Base-by-base conservation (phyloP, 495 filamentous ascomycete species). In the Annulohypoxylon nitens region DNA sequence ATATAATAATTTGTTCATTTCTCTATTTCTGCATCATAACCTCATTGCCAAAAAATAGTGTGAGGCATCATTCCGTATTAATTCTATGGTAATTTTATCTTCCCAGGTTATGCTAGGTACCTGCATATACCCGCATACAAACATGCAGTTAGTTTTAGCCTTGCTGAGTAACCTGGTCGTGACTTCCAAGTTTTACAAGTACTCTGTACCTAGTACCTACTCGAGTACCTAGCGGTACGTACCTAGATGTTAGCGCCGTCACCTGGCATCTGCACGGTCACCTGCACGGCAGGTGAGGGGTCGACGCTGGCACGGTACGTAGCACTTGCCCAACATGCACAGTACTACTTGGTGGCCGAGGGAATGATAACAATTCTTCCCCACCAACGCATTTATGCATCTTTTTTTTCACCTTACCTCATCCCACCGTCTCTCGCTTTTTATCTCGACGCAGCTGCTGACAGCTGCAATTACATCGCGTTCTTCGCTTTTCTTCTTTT, bases 381-480 rank as follows among this genome's bases (percentile, higher is more conserved):
- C 26, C n/a, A 30, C 43, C 5, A 5, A 47, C 16, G 43, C 43
- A 20, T 47, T 20, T 47, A 47, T 5, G 4, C n/a, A 23, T 23
- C 8, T 47, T 18, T 47, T 6, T 20, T 47, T 39, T 39, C 37
- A 39, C 37, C 12, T 50, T 50, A 4, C 18, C 34, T 37, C 54
- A 6, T 11, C 12, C 20, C 33, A 30, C 33, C 26, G 5, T 30
- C 30, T 30, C 30, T 30, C 30, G 30, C 30, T 3, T 16, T 41
- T 54, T 4, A 10, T n/a, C 25, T 25, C n/a, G 20, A 4, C 60
- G 39, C 73, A 72, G 73, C 73, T 75, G 73, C 67, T 68, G 59
- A 66, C 77, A 79, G 77, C 77, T 79, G 77, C 30, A 70, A 64
- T 59, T 47, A 45, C 25, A 43, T 43, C 39, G 14, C 39, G 14